These are phyloP conservation scores for Pseudocercospora ulei DNA, from an alignment of 2,329 filamentous ascomycete genomes.

Conservation along the genomic window DNA sequence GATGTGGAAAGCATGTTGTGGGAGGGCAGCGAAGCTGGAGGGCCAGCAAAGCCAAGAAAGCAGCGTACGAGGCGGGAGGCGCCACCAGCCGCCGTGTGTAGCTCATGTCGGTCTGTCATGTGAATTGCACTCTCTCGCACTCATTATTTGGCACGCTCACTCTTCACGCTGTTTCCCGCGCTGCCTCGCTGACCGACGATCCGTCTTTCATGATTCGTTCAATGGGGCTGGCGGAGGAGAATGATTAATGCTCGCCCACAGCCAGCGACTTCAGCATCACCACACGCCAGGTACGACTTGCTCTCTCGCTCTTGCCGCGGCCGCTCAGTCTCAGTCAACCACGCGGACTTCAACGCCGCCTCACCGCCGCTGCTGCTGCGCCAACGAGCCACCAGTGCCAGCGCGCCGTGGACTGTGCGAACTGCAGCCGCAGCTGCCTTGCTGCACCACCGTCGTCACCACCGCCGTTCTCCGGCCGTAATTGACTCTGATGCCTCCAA, in stretches of 20 bases:
- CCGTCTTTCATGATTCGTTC: slow-evolving; percentile 6
- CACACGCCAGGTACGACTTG: slow-evolving; percentile 9
- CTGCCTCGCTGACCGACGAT: slow-evolving; percentile 2
- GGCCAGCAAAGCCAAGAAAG: no score
- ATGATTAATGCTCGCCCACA: slow-evolving; percentile 7
- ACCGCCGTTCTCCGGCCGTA: slow-evolving; percentile 9
- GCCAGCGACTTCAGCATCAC: slow-evolving; percentile 8
- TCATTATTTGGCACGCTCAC: not conserved
- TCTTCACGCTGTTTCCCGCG: not conserved
- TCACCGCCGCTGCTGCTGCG: slow-evolving; percentile 3
- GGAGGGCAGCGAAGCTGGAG: no score
- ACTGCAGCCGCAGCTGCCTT: slow-evolving; percentile 8
- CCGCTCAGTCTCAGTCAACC: not conserved
- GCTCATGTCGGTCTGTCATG: no score
- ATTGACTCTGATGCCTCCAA: slow-evolving; percentile 26
- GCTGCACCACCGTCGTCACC: slow-evolving; percentile 8
- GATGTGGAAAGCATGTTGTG: no score
- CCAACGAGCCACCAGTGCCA: slow-evolving; percentile 6
- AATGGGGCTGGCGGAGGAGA: slow-evolving; percentile 7
- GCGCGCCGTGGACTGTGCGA: slow-evolving; percentile 7
- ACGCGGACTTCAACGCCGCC: slow-evolving; percentile 2
- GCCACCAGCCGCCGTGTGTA: no score
- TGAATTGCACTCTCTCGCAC: not conserved
- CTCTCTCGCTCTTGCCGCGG: not conserved
- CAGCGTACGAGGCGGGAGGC: no score